Percentiles rank a stretch among this genome's conserved stretches.
These are phyloP conservation scores for Blastobotrys malaysiensis DNA, from an alignment of 1,139 yeast genomes.

Conservation along the genomic window DNA sequence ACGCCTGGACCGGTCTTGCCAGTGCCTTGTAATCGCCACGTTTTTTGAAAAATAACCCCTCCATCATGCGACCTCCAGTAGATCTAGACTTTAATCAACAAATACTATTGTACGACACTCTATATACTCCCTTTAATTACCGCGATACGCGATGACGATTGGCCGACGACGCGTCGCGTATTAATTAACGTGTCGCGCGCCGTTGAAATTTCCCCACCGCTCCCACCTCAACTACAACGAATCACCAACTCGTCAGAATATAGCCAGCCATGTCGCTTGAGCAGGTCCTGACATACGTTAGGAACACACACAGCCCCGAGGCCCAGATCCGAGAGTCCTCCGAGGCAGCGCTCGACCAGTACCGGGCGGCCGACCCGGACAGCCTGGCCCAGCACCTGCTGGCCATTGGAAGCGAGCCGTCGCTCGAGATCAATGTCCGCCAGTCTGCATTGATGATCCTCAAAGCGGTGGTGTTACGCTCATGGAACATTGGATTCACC, in stretches of 20 bases:
- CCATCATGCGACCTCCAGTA: too few relatives aligned
- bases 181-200: neutral
- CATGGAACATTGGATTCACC: constrained; percentile 84
- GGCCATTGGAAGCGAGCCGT: constrained; percentile 4
- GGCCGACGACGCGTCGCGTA: neutral
- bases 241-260: neutral
- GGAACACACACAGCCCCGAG: constrained; percentile 7
- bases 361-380: constrained; percentile 3
- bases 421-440: constrained; percentile 6
- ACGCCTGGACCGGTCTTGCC: constrained; percentile 21
- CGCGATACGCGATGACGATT: too few relatives aligned
- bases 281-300: constrained; percentile 5
- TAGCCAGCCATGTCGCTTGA: neutral
- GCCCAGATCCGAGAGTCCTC: constrained; percentile 2
- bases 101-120: too few relatives aligned
- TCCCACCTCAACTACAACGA: neutral
- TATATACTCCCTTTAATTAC: too few relatives aligned
- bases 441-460: constrained; percentile 70
- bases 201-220: neutral
- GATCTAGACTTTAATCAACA: too few relatives aligned
- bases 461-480: constrained; percentile 62
- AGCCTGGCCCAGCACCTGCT: constrained; percentile 2
- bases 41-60: too few relatives aligned
- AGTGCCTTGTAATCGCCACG: constrained; percentile 4
- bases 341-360: neutral